These are phyloP conservation scores for Abrus precatorius DNA, from an alignment of 306 rosid species.

Conservation along the genomic window DNA sequence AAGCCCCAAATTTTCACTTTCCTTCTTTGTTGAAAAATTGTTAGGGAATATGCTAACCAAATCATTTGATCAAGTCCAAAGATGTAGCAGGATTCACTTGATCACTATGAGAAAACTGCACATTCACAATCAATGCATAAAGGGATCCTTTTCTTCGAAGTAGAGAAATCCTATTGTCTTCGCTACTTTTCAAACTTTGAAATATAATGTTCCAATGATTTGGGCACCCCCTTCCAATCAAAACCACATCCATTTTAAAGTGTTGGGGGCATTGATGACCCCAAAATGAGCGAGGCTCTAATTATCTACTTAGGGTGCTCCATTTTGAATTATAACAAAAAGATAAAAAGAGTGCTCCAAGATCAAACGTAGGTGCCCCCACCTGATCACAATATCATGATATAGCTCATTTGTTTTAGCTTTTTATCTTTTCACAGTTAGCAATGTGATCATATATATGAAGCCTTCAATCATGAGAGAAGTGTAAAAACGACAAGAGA, in stretches of 20 bases:
- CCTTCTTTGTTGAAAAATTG: constrained; percentile 84
- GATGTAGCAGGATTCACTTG: constrained; percentile 51
- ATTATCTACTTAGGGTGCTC: constrained; percentile 58
- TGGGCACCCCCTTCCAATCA: constrained; percentile 60
- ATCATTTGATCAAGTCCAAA: constrained; percentile 61
- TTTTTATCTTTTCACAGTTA: constrained; percentile 58
- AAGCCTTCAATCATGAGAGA: constrained; percentile 60
- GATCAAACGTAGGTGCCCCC: constrained; percentile 60
- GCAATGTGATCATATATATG: constrained; percentile 39
- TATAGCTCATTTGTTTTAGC: constrained; percentile 51
- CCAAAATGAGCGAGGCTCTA: constrained; percentile 55
- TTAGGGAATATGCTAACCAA: constrained; percentile 68
- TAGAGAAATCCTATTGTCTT: constrained; percentile 63
- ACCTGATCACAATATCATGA: constrained; percentile 52
- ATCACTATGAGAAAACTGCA: constrained; percentile 49
- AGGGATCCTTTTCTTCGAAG: constrained; percentile 80
- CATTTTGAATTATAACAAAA: constrained; percentile 43
- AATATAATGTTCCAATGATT: constrained; percentile 82
- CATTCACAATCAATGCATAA: constrained; percentile 58
- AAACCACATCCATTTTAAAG: constrained; percentile 52
- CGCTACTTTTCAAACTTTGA: constrained; percentile 48
- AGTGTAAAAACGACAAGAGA: constrained; percentile 51
- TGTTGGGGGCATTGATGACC: constrained; percentile 55
- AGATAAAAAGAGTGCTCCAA: constrained; percentile 47
- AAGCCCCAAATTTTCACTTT: constrained; percentile 59